phyloP scores from a whole-genome alignment of 129 eudicot genomes.

The Apium graveolens region DNA sequence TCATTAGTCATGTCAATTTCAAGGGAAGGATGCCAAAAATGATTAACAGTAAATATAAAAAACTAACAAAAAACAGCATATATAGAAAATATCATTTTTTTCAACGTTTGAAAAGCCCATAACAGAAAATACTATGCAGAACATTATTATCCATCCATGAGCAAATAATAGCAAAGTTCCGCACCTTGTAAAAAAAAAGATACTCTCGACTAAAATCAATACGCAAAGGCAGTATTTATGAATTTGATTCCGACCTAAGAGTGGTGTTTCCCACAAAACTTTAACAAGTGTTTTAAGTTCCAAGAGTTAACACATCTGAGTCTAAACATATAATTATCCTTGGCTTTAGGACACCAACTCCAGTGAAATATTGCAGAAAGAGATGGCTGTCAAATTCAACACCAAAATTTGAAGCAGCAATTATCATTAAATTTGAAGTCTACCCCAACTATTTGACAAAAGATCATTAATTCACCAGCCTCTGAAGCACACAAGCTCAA shows the following conservation, averaged over 20 bases:
- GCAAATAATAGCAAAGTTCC: not conserved
- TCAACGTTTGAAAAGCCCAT: too few species aligned
- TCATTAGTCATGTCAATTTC: too few species aligned
- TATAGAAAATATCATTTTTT: too few species aligned
- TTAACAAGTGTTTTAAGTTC: not conserved
- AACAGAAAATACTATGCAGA: too few species aligned
- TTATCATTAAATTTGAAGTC: not conserved
- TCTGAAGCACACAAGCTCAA: not conserved
- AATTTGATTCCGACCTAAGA: too few species aligned
- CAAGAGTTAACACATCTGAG: not conserved
- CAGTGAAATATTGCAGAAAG: constrained; percentile 5
- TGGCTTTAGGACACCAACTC: constrained; percentile 8
- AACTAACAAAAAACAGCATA: too few species aligned
- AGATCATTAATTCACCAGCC: not conserved
- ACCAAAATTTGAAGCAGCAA: constrained; percentile 24
- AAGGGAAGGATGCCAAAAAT: too few species aligned
- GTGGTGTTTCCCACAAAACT: not conserved
- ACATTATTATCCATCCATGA: not conserved
- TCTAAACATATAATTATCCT: not conserved
- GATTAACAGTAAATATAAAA: too few species aligned
- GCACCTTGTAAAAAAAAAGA: not conserved
- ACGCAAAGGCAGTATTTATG: not conserved
- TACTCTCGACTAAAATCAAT: too few species aligned
- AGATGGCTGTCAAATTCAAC: constrained; percentile 1
- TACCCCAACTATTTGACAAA: not conserved